Evolutionary conservation across 1,139 yeast genomes (phyloP).

Genomic region (Kluyveromyces marxianus): DNA sequence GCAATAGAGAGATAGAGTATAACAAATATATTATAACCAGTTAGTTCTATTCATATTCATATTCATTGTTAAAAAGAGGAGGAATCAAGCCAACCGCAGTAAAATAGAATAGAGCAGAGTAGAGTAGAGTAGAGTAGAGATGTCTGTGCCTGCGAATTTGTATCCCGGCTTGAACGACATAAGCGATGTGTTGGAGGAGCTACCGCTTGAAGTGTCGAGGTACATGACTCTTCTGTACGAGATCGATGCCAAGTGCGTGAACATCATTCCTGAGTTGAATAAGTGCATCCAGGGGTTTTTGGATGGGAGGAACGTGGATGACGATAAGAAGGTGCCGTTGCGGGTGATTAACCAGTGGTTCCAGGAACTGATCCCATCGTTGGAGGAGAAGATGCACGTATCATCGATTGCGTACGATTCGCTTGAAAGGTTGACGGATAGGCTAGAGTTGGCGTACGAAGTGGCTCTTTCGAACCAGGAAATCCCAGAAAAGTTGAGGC

Average conservation of each 20-base stretch:
- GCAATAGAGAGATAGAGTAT: no score
- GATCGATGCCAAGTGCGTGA: conserved; percentile 88
- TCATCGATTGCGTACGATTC: conserved; percentile 86
- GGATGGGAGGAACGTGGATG: conserved; percentile 17
- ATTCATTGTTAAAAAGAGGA: not conserved
- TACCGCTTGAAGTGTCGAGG: conserved; percentile 76
- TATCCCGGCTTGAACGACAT: conserved; percentile 86
- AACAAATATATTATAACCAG: no score
- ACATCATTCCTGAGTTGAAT: conserved; percentile 62
- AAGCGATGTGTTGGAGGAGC: conserved; percentile 84
- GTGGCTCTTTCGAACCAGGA: conserved; percentile 63
- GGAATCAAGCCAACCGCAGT: not conserved
- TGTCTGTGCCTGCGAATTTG: conserved; percentile 32
- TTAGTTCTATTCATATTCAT: no score
- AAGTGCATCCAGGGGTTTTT: conserved; percentile 51
- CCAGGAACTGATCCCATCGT: conserved; percentile 78
- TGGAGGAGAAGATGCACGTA: conserved; percentile 96
- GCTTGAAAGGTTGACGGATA: conserved; percentile 55
- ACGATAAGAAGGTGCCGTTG: conserved; percentile 21
- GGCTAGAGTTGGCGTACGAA: conserved; percentile 76
- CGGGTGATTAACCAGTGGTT: conserved; percentile 39
- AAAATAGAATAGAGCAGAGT: not conserved
- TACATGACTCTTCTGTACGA: conserved; percentile 86
- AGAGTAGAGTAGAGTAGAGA: conserved; percentile 3
- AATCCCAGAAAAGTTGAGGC: conserved; percentile 51